Evolutionary conservation across 768 basidiomycete genomes (phyloP), one percentile per base, ranked within the genome.

Genomic region (Dentipellis sp.): DNA sequence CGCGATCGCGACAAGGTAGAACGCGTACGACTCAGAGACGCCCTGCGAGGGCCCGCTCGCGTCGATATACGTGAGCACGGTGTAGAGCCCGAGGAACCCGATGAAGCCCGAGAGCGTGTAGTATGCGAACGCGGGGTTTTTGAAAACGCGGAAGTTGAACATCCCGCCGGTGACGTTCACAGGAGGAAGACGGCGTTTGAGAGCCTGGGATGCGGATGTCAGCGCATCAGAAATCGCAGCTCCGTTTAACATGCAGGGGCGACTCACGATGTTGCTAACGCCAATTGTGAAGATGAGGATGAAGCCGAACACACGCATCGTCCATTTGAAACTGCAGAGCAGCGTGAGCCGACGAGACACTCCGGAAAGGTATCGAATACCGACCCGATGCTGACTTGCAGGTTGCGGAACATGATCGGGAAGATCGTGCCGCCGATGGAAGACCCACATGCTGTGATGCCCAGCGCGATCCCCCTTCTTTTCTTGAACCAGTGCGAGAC

Each of bases 401-500:
- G 70, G 42, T 75, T 78, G 48, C 76, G 79, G 2, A 79, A 75
- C 10, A 75, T 67, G 42, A 88, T 82, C 0, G 88, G 88, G 45
- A 88, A 75, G 1, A 86, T 53, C 0, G 81, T 82, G 10, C 89
- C 87, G 4, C 89, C 88, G 0, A 86, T 52, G 0, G 84, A 84
- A 0, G 83, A 80, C 0, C 88, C 87, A 10, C 82, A 71, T 0
- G 88, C 83, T 10, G 77, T 72, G 16, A 86, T 56, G 2, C 87
- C 86, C 67, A 88, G 66, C 0, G 81, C 86, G 2, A 81, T 56
- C 0, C 79, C 78, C 39, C 80, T 71, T 56, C 69, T 74, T 56
- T 71, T 77, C 57, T 80, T 78, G 71, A 88, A 90, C 87, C 88
- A 91, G 64, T 90, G 87, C 0, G 83, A 77, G 1, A 86, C 66